Conservation (phyloP, 495 filamentous ascomycete species). For the Talaromyces wortmannii region DNA sequence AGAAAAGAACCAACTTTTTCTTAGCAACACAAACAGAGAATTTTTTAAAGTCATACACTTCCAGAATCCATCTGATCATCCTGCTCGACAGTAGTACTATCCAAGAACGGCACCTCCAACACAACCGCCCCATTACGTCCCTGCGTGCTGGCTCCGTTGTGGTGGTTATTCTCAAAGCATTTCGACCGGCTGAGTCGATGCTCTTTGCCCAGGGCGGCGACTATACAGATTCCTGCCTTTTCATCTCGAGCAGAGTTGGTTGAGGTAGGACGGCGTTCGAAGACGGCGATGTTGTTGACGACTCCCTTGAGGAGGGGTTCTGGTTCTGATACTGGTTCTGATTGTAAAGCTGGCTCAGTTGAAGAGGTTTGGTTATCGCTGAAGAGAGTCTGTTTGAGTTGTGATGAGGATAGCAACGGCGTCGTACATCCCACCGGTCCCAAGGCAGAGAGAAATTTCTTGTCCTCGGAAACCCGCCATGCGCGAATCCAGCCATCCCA, state of each 20-base stretch:
- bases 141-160: constrained; percentile 36
- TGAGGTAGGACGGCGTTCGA: constrained; percentile 45
- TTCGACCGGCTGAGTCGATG: constrained; percentile 75
- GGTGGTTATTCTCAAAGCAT: constrained; percentile 33
- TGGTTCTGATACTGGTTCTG: constrained; percentile 8
- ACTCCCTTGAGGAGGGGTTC: constrained; percentile 58
- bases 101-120: constrained; percentile 62
- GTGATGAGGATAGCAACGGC: constrained; percentile 18
- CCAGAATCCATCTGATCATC: constrained; percentile 5
- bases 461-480: constrained; percentile 81
- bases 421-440: constrained; percentile 51
- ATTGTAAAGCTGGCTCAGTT: neutral
- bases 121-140: constrained; percentile 74
- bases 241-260: constrained; percentile 31
- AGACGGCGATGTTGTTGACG: constrained; percentile 77
- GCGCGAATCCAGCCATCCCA: constrained; percentile 86
- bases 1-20: neutral
- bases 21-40: neutral
- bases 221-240: constrained; percentile 68
- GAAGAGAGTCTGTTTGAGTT: constrained; percentile 27
- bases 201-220: constrained; percentile 80
- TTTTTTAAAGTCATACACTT: neutral
- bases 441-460: constrained; percentile 64
- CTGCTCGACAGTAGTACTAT: neutral
- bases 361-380: constrained; percentile 9